A percentile compares a stretch with the other conserved stretches of the same genome.
Evolutionary conservation across 805 yeast species (phyloP).

Genomic region (Saturnispora bothae): DNA sequence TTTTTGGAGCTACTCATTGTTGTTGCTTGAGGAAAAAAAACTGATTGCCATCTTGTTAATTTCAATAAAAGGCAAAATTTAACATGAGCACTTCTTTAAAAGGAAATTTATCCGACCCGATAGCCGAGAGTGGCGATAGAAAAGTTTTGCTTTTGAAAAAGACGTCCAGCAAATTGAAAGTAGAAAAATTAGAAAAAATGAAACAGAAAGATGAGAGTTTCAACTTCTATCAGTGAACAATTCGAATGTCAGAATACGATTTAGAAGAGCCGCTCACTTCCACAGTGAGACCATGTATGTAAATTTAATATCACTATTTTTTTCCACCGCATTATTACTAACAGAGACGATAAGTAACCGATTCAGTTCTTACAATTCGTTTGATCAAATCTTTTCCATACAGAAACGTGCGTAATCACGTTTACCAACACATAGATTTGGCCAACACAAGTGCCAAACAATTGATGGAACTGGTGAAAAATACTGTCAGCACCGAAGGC

Average conservation of each 20-base stretch:
- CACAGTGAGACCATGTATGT: slow-evolving; percentile 54
- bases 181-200: too few species aligned
- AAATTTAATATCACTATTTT: neutral
- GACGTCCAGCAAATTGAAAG: too few species aligned
- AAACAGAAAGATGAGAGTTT: too few species aligned
- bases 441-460: slow-evolving; percentile 54
- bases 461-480: slow-evolving; percentile 42
- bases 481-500: slow-evolving; percentile 43
- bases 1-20: too few species aligned
- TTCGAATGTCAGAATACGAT: slow-evolving; percentile 29
- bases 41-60: too few species aligned
- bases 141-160: too few species aligned
- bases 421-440: slow-evolving; percentile 62
- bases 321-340: neutral
- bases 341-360: slow-evolving; percentile 29
- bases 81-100: too few species aligned
- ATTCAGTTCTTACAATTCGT: slow-evolving; percentile 74
- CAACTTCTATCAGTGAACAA: too few species aligned
- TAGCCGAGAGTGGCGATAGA: too few species aligned
- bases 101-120: too few species aligned
- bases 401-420: slow-evolving; percentile 72
- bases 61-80: too few species aligned
- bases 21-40: too few species aligned
- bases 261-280: slow-evolving; percentile 71
- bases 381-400: slow-evolving; percentile 86